phyloP scores from a whole-genome alignment of 1,284 basidiomycete species.

The Cryptococcus sp. region DNA sequence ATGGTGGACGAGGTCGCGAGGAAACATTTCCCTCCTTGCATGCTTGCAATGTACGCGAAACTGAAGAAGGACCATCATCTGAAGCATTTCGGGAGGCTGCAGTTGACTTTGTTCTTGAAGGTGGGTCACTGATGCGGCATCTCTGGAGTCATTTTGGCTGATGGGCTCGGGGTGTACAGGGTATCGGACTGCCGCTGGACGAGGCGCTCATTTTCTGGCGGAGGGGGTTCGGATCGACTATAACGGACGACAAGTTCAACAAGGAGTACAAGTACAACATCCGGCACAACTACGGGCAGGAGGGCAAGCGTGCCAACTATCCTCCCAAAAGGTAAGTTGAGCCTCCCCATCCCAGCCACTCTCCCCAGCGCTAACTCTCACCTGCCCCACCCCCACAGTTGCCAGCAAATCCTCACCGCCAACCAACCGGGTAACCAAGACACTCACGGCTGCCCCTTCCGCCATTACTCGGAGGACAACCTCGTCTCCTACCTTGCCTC shows the following conservation, averaged over 20 bases:
- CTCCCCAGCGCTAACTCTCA: neutral
- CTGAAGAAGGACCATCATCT: slow-evolving; percentile 78
- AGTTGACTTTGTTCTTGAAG: slow-evolving; percentile 95
- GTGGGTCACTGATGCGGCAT: slow-evolving; percentile 50
- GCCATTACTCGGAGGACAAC: slow-evolving; percentile 82
- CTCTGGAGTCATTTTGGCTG: neutral
- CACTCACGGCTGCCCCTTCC: slow-evolving; percentile 91
- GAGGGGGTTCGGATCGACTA: slow-evolving; percentile 67
- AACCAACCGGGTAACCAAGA: slow-evolving; percentile 72
- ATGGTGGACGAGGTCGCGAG: slow-evolving; percentile 87
- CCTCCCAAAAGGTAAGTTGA: slow-evolving; percentile 80
- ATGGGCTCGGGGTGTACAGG: slow-evolving; percentile 54
- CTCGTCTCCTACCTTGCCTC: slow-evolving; percentile 72
- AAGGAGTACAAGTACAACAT: slow-evolving; percentile 99
- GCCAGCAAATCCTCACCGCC: slow-evolving; percentile 79
- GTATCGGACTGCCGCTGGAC: slow-evolving; percentile 88
- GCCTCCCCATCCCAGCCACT: neutral
- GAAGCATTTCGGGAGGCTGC: slow-evolving; percentile 87
- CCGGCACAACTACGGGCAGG: slow-evolving; percentile 89
- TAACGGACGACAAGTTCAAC: slow-evolving; percentile 94
- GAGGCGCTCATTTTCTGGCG: slow-evolving; percentile 95
- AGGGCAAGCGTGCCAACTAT: slow-evolving; percentile 92
- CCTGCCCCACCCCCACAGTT: slow-evolving; percentile 60
- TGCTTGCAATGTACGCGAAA: slow-evolving; percentile 83
- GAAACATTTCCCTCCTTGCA: slow-evolving; percentile 93